Base-by-base conservation (phyloP, 1,284 basidiomycete species). In the Moesziomyces sp. region DNA sequence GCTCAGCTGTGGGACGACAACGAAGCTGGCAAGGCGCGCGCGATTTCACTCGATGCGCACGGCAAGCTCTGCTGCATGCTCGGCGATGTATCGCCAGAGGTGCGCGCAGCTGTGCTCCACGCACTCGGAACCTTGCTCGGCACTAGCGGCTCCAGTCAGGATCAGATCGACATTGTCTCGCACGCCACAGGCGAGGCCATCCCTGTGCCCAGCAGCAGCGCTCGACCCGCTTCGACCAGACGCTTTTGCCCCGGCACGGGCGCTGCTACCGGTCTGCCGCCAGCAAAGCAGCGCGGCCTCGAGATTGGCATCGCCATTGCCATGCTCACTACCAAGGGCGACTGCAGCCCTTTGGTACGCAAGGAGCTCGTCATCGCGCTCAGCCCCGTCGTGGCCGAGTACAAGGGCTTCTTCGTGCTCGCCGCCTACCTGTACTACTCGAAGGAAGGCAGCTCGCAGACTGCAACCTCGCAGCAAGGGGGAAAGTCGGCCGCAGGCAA, bases 341-440 rank as follows among this genome's bases (percentile, higher is more conserved):
- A 99, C 82, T 96, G 93, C 3, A 94, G 92, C 69, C 96, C 97
- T 0, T 92, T 97, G 89, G 95, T 96, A 8, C 88, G 97, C 68
- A 97, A 97, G 85, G 97, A 99, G 84, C 87, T 98, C 13, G 88
- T 98, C 40, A 89, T 97, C 40, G 88, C 98, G 44, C 90, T 98
- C 53, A 95, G 93, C 76, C 93, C 93, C 76, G 87, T 99, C 23
- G 94, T 96, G 16, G 92, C 93, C 82, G 94, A 97, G 85, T 98
- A 95, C 92, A 87, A 93, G 64, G 95, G 96, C 11, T 94, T 94
- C 86, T 94, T 98, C 78, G 92, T 96, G 49, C 90, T 95, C 35
- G 96, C 95, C 58, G 94, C 96, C 0, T 98, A 96, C 93, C 86
- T 93, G 26, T 94, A 95, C 86, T 93, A 93, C 90, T 92, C 83